Evolutionary conservation across 768 basidiomycete genomes (phyloP).

Genomic region (Clathrus columnatus): DNA sequence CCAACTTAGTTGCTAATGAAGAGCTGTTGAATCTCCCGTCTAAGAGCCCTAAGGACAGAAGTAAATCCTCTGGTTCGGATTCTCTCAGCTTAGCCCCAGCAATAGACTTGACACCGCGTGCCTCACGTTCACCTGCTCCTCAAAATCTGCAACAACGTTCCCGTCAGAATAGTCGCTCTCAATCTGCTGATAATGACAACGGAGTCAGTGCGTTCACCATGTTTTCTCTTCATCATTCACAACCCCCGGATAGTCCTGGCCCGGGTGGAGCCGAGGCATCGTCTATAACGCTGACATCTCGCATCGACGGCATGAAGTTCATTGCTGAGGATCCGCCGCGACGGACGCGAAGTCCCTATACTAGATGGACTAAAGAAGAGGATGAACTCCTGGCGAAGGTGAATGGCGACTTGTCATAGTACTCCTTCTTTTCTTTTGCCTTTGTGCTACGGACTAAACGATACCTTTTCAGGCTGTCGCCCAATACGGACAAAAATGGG

Average conservation of each 20-base stretch:
- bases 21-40: neutral
- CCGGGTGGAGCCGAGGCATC: neutral
- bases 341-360: constrained; percentile 32
- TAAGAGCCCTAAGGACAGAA: neutral
- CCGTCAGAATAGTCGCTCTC: neutral
- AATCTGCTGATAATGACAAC: neutral
- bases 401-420: neutral
- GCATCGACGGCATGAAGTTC: neutral
- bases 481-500: constrained; percentile 35
- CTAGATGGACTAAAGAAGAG: constrained; percentile 36
- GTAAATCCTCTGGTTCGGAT: neutral
- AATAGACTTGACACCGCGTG: constrained; percentile 5
- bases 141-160: neutral
- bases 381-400: constrained; percentile 33
- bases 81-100: neutral
- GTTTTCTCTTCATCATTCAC: neutral
- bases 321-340: constrained; percentile 8
- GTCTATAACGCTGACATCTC: neutral
- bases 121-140: constrained; percentile 8
- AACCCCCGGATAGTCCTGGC: neutral
- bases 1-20: neutral
- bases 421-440: neutral
- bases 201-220: neutral
- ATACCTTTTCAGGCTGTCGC: constrained; percentile 25
- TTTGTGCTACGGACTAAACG: neutral